Evolutionary conservation across 202 grass and related monocot genomes (phyloP).

Genomic region (Saccharum hybrid): DNA sequence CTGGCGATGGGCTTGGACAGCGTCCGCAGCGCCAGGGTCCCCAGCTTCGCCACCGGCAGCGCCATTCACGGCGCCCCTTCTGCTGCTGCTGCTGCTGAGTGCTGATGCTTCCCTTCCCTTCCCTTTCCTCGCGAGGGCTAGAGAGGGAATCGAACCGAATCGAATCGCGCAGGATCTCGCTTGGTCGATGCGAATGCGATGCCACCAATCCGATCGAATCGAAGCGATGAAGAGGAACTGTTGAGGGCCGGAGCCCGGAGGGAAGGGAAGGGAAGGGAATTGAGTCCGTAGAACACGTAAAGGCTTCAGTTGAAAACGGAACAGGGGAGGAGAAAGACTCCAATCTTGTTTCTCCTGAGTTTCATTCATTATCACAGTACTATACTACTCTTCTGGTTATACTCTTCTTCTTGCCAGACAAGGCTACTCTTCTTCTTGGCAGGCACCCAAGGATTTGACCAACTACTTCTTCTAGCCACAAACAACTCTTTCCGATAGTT

Average conservation of each 20-base stretch:
- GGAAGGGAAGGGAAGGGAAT: neutral
- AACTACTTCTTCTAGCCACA: neutral
- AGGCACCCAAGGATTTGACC: neutral
- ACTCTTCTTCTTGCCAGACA: conserved; percentile 1
- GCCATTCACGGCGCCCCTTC: conserved; percentile 31
- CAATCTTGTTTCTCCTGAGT: too few species aligned
- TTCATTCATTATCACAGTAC: too few species aligned
- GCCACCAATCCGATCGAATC: neutral
- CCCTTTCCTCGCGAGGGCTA: neutral
- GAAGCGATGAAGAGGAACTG: neutral
- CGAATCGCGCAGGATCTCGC: neutral
- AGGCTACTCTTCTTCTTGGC: neutral
- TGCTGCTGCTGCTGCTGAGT: neutral
- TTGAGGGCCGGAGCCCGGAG: neutral
- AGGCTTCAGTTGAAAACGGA: neutral
- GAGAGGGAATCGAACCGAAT: neutral
- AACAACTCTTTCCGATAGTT: neutral
- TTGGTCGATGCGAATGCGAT: neutral
- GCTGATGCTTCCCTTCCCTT: neutral
- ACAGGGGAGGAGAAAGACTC: neutral
- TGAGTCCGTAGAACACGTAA: too few species aligned
- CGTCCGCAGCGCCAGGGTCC: conserved; percentile 70
- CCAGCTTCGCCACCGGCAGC: conserved; percentile 79
- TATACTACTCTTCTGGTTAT: too few species aligned
- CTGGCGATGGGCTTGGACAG: conserved; percentile 81